A percentile compares a stretch with the other conserved stretches of the same genome.
Conservation (phyloP, 2,329 filamentous ascomycete genomes). For the Cadophora sp. region DNA sequence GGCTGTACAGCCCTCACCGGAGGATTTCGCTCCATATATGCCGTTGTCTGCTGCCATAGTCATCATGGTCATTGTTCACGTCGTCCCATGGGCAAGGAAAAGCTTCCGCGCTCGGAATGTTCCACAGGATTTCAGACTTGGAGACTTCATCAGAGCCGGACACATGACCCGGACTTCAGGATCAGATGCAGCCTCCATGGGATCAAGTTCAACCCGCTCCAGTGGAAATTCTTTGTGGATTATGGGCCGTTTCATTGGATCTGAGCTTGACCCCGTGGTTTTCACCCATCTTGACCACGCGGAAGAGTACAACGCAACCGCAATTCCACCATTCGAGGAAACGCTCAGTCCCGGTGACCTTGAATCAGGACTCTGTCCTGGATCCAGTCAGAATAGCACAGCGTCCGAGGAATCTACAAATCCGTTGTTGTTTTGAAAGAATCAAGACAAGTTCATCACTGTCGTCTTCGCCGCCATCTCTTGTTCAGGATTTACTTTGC, state of each 20-base stretch:
- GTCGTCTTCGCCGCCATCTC: not conserved
- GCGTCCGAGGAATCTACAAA: not conserved
- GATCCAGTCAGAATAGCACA: conserved; percentile 11
- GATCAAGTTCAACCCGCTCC: conserved; percentile 15
- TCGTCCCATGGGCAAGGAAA: conserved; percentile 9
- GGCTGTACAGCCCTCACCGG: not conserved
- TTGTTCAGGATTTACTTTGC: not conserved
- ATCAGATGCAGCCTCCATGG: conserved; percentile 13
- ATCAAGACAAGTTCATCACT: not conserved
- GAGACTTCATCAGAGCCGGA: not conserved
- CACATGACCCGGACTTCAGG: not conserved
- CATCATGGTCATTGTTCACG: not conserved
- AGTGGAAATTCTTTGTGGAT: not conserved
- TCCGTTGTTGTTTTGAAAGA: not conserved
- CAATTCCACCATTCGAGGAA: not conserved
- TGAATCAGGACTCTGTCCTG: conserved; percentile 6
- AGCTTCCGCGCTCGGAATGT: not conserved
- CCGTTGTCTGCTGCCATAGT: conserved; percentile 4
- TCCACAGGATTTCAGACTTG: not conserved
- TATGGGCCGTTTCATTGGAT: not conserved
- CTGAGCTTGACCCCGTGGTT: not conserved
- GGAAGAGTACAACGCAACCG: not conserved
- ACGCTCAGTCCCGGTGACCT: not conserved
- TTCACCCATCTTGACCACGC: conserved; percentile 13
- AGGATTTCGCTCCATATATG: conserved; percentile 11